Evolutionary conservation across 2,329 filamentous ascomycete species (phyloP).

Genomic region (Alternaria arbusti): DNA sequence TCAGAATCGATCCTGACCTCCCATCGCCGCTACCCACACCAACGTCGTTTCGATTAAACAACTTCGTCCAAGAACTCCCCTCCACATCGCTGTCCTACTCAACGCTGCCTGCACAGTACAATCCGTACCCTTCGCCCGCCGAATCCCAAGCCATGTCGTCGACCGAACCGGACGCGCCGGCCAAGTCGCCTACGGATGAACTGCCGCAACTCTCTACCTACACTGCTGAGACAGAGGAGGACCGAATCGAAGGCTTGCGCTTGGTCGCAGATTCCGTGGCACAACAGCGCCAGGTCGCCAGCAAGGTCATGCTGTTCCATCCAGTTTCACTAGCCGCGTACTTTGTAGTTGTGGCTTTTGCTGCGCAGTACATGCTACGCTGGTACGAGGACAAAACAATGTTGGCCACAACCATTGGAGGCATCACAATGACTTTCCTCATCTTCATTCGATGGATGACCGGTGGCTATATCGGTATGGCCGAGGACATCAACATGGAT

Average conservation of each 20-base stretch:
- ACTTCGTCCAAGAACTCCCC: conserved; percentile 62
- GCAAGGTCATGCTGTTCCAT: conserved; percentile 59
- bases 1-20: conserved; percentile 67
- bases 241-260: conserved; percentile 71
- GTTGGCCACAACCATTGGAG: conserved; percentile 64
- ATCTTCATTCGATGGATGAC: conserved; percentile 66
- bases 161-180: conserved; percentile 33
- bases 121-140: conserved; percentile 45
- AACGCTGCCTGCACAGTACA: conserved; percentile 47
- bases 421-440: conserved; percentile 68
- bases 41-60: conserved; percentile 58
- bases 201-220: conserved; percentile 69
- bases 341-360: conserved; percentile 48
- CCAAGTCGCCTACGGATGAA: conserved; percentile 25
- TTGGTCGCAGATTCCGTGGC: conserved; percentile 82
- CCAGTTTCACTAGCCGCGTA: conserved; percentile 47
- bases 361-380: conserved; percentile 51
- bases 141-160: conserved; percentile 47
- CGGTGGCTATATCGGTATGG: conserved; percentile 66
- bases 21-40: conserved; percentile 70
- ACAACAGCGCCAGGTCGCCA: conserved; percentile 76
- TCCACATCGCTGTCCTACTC: conserved; percentile 55
- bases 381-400: conserved; percentile 60
- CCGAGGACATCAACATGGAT: conserved; percentile 66
- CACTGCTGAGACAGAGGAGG: conserved; percentile 56